These are phyloP conservation scores for Arachnomyces sp. DNA, from an alignment of 2,329 filamentous ascomycete species.

Conservation along the genomic window DNA sequence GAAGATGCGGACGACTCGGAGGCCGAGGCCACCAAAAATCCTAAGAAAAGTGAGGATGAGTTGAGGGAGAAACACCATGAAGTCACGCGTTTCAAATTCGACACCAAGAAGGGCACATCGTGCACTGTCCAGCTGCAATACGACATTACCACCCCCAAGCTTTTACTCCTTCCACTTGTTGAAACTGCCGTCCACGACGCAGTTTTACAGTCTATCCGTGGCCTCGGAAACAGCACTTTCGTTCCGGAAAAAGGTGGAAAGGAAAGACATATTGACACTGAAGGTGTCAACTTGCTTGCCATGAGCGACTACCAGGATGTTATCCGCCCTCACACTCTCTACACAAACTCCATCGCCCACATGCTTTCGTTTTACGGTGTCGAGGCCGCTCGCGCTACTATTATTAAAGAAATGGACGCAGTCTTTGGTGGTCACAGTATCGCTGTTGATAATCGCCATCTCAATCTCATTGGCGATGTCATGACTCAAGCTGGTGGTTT, in stretches of 20 bases:
- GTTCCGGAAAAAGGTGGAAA: conserved; percentile 49
- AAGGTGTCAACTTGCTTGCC: conserved; percentile 78
- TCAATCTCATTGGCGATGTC: conserved; percentile 92
- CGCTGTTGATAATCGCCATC: conserved; percentile 79
- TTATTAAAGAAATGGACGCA: conserved; percentile 73
- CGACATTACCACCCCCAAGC: conserved; percentile 70
- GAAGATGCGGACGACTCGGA: conserved; percentile 28
- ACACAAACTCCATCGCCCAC: conserved; percentile 86
- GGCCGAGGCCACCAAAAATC: conserved; percentile 44
- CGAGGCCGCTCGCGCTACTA: conserved; percentile 80
- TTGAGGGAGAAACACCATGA: conserved; percentile 45
- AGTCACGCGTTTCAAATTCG: conserved; percentile 71
- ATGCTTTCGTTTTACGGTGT: conserved; percentile 84
- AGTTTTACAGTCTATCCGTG: conserved; percentile 78
- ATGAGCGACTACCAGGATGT: conserved; percentile 84
- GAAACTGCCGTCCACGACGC: conserved; percentile 71
- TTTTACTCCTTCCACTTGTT: conserved; percentile 86
- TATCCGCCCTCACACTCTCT: conserved; percentile 77
- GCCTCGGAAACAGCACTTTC: conserved; percentile 66
- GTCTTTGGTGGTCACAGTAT: conserved; percentile 93
- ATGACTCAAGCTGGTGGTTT: conserved; percentile 95
- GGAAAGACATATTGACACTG: conserved; percentile 58
- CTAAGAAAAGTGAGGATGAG: too few relatives aligned
- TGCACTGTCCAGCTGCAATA: conserved; percentile 81
- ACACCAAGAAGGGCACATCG: conserved; percentile 63